These are phyloP conservation scores for Xylaria venustula DNA, from an alignment of 495 filamentous ascomycete species.

Conservation along the genomic window DNA sequence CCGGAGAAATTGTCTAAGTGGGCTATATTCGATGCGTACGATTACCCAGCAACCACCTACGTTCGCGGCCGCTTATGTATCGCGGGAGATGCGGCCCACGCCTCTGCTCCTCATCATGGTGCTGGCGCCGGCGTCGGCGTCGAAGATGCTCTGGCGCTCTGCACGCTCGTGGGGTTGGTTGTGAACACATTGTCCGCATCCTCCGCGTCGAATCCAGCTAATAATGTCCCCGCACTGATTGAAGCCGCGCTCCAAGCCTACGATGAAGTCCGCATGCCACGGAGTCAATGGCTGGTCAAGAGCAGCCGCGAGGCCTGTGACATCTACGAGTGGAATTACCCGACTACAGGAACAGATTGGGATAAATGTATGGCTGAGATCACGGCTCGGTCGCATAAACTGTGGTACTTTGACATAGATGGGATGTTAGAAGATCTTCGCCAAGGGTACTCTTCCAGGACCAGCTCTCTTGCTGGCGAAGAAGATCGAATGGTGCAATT, in stretches of 20 bases:
- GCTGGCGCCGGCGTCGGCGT: slow-evolving; percentile 37
- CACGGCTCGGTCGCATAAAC: slow-evolving; percentile 21
- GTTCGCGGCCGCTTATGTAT: slow-evolving; percentile 27
- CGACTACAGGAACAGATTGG: not conserved
- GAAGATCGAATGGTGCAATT: no score
- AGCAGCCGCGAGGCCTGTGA: slow-evolving; percentile 22
- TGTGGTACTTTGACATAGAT: slow-evolving; percentile 31
- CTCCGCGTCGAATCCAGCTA: not conserved
- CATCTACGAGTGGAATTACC: slow-evolving; percentile 26
- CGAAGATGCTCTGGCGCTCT: slow-evolving; percentile 31
- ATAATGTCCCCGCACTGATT: not conserved
- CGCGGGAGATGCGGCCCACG: slow-evolving; percentile 45
- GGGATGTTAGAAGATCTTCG: slow-evolving; percentile 23
- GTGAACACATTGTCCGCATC: not conserved
- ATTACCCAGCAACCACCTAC: slow-evolving; percentile 36
- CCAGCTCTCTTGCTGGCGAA: no score
- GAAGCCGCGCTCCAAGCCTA: not conserved
- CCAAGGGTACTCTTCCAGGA: not conserved
- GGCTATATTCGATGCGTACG: slow-evolving; percentile 37
- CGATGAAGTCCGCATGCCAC: slow-evolving; percentile 13
- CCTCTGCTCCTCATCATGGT: slow-evolving; percentile 35
- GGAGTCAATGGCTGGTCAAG: slow-evolving; percentile 30
- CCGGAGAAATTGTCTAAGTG: slow-evolving; percentile 35
- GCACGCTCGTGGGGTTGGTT: not conserved
- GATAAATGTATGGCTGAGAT: slow-evolving; percentile 25